Evolutionary conservation across 768 basidiomycete genomes (phyloP).

Genomic region (Coprinellus micaceus): DNA sequence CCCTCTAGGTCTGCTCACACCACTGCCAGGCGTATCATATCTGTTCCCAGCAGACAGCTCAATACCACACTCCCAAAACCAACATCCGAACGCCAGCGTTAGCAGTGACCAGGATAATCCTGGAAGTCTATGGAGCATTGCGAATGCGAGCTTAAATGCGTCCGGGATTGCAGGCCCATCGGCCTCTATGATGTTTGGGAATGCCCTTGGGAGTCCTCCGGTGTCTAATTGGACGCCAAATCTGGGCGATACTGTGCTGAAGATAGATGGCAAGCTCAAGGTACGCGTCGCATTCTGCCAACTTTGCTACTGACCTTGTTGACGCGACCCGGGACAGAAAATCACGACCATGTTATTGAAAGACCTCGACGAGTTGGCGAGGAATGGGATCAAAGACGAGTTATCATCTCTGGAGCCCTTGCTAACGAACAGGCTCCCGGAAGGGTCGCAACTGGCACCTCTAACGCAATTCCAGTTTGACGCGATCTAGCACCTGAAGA

Average conservation of each 20-base stretch:
- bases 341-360: slow-evolving; percentile 74
- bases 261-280: slow-evolving; percentile 83
- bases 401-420: slow-evolving; percentile 78
- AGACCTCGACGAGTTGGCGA: slow-evolving; percentile 79
- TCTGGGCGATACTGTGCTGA: slow-evolving; percentile 70
- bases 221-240: slow-evolving; percentile 54
- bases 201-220: slow-evolving; percentile 40
- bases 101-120: slow-evolving; percentile 31
- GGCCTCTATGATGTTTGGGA: slow-evolving; percentile 15
- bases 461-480: slow-evolving; percentile 29
- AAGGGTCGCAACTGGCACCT: slow-evolving; percentile 21
- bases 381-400: slow-evolving; percentile 79
- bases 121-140: slow-evolving; percentile 72
- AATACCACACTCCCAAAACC: slow-evolving; percentile 16
- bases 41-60: slow-evolving; percentile 52
- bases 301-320: no score
- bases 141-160: slow-evolving; percentile 39
- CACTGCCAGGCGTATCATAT: slow-evolving; percentile 81
- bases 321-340: no score
- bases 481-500: slow-evolving; percentile 26
- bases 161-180: slow-evolving; percentile 14
- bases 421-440: slow-evolving; percentile 48
- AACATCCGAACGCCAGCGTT: slow-evolving; percentile 26
- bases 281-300: slow-evolving; percentile 35
- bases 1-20: slow-evolving; percentile 68